Evolutionary conservation across 176 grass and related monocot species (phyloP).

Genomic region (Avena insularis): DNA sequence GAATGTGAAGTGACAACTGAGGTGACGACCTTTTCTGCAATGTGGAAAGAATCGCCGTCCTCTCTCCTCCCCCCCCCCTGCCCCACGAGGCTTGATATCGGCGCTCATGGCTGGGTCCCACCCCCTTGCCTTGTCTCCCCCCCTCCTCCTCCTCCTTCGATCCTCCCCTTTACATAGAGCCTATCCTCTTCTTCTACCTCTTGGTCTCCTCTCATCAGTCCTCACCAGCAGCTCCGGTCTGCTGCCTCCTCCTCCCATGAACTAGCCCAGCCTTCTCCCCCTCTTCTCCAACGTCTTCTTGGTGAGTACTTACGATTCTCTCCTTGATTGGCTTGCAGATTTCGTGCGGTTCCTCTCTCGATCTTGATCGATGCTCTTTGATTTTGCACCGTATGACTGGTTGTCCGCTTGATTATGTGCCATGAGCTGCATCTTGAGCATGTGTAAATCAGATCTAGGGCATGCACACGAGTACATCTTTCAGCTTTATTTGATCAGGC

Average conservation of each 20-base stretch:
- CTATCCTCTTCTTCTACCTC: background rate
- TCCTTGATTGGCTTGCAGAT: background rate
- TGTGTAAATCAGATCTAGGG: background rate
- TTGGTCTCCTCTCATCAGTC: background rate
- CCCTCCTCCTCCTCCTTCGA: no score
- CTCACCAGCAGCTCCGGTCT: background rate
- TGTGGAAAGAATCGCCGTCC: conserved; percentile 19
- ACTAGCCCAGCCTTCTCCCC: no score
- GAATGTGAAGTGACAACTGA: conserved; percentile 52
- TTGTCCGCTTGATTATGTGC: background rate
- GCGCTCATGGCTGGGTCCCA: conserved; percentile 34
- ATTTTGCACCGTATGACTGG: background rate
- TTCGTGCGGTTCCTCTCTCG: background rate
- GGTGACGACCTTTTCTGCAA: conserved; percentile 49
- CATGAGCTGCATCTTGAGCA: background rate
- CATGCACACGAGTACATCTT: background rate
- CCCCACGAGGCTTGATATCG: conserved; percentile 60
- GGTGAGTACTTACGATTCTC: conserved; percentile 6
- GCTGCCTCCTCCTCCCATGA: background rate
- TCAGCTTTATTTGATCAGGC: background rate
- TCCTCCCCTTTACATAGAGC: background rate
- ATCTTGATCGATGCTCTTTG: background rate
- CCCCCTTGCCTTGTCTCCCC: conserved; percentile 6
- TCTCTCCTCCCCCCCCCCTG: background rate
- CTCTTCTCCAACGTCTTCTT: background rate